Conservation (phyloP, 805 yeast genomes). For the Lachancea mirantina region DNA sequence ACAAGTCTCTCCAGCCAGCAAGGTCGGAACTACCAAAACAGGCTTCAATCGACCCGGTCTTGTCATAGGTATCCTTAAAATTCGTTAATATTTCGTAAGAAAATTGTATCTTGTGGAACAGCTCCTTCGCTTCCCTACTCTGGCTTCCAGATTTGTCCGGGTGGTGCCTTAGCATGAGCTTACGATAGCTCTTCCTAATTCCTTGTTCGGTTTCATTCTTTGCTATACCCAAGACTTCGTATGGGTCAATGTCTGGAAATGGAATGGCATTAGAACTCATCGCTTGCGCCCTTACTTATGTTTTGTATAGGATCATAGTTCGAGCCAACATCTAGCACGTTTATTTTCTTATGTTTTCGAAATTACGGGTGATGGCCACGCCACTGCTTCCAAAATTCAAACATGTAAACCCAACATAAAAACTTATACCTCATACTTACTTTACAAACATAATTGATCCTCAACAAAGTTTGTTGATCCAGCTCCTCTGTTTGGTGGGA, state of each 20-base stretch:
- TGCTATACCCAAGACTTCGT: conserved; percentile 47
- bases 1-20: conserved; percentile 55
- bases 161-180: conserved; percentile 47
- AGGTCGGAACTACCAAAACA: conserved; percentile 30
- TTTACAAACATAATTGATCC: too few species aligned
- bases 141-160: conserved; percentile 50
- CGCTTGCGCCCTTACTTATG: background rate
- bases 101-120: conserved; percentile 65
- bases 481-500: too few species aligned
- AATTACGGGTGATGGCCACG: too few species aligned
- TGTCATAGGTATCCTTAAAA: conserved; percentile 53
- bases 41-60: conserved; percentile 54
- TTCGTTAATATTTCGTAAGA: conserved; percentile 58
- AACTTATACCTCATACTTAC: conserved; percentile 1
- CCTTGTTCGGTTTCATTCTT: conserved; percentile 40
- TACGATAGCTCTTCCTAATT: conserved; percentile 50
- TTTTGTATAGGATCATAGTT: too few species aligned
- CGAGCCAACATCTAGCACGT: too few species aligned
- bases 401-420: background rate
- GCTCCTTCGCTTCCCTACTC: conserved; percentile 29
- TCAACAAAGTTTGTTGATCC: too few species aligned
- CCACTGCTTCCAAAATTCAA: background rate
- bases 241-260: conserved; percentile 56
- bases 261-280: conserved; percentile 22
- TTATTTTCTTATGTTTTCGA: too few species aligned